Evolutionary conservation across 306 rosid genomes (phyloP).

Genomic region (Canavalia ensiformis): DNA sequence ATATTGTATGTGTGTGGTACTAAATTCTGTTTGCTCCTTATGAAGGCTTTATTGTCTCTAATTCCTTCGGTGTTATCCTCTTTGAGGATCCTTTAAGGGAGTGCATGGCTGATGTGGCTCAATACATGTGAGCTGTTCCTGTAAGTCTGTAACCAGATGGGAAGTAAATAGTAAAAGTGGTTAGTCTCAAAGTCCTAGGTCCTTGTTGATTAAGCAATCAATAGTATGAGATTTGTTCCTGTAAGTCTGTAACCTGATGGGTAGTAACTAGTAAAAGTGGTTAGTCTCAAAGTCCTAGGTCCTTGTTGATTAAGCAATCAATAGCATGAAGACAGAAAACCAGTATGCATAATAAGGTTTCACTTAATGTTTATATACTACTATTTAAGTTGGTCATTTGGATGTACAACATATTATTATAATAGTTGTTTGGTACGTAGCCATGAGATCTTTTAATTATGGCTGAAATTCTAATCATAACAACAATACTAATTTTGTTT

Average conservation of each 20-base stretch:
- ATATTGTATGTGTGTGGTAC: not conserved
- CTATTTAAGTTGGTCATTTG: constrained; percentile 41
- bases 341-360: constrained; percentile 29
- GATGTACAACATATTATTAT: constrained; percentile 1
- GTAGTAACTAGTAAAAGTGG: constrained; percentile 31
- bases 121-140: not conserved
- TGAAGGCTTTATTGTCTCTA: constrained; percentile 7
- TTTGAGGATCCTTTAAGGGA: constrained; percentile 34
- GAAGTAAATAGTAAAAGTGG: constrained; percentile 30
- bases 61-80: constrained; percentile 23
- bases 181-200: constrained; percentile 40
- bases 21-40: constrained; percentile 1
- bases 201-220: constrained; percentile 22
- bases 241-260: constrained; percentile 24
- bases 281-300: constrained; percentile 40
- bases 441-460: constrained; percentile 34
- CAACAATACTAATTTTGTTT: constrained; percentile 15
- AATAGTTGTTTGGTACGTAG: constrained; percentile 34
- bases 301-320: constrained; percentile 22
- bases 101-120: constrained; percentile 24
- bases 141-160: not conserved
- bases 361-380: constrained; percentile 1
- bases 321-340: constrained; percentile 36
- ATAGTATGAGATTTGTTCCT: constrained; percentile 21
- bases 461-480: constrained; percentile 37